These are phyloP conservation scores for Paraconiothyrium brasiliense DNA, from an alignment of 2,329 filamentous ascomycete species.

Conservation along the genomic window DNA sequence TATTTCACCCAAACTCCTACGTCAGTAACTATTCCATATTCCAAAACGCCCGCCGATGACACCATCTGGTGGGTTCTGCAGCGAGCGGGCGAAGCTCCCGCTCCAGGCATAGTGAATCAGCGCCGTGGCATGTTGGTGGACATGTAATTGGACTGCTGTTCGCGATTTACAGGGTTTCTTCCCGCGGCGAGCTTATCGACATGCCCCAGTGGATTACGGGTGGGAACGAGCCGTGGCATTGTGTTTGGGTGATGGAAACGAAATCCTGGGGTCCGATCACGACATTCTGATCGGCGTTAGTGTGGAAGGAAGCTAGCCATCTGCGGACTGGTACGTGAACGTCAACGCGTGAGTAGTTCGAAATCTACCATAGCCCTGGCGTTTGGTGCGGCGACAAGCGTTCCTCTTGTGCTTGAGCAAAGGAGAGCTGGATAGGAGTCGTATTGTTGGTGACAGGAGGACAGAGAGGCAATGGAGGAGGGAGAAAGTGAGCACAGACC, in stretches of 20 bases:
- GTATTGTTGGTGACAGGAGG: background rate
- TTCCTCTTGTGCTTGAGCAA: background rate
- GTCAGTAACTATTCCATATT: conserved; percentile 2
- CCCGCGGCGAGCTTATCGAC: conserved; percentile 21
- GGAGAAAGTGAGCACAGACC: background rate
- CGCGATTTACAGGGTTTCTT: conserved; percentile 12
- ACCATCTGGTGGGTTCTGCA: conserved; percentile 39
- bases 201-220: conserved; percentile 16
- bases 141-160: conserved; percentile 32
- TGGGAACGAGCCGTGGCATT: conserved; percentile 17
- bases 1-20: background rate
- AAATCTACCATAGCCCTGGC: background rate
- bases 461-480: background rate
- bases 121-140: background rate
- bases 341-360: background rate
- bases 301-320: conserved; percentile 15
- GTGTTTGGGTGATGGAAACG: conserved; percentile 27
- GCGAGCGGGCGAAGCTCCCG: conserved; percentile 13
- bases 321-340: background rate
- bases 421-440: background rate
- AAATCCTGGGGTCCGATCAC: conserved; percentile 47
- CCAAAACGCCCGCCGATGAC: conserved; percentile 34
- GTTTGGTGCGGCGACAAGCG: background rate
- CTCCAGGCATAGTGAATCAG: conserved; percentile 11
- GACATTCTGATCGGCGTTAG: conserved; percentile 42